These are phyloP conservation scores for Eimeria necatrix DNA, from an alignment of 169 alveolate genomes.

Conservation along the genomic window DNA sequence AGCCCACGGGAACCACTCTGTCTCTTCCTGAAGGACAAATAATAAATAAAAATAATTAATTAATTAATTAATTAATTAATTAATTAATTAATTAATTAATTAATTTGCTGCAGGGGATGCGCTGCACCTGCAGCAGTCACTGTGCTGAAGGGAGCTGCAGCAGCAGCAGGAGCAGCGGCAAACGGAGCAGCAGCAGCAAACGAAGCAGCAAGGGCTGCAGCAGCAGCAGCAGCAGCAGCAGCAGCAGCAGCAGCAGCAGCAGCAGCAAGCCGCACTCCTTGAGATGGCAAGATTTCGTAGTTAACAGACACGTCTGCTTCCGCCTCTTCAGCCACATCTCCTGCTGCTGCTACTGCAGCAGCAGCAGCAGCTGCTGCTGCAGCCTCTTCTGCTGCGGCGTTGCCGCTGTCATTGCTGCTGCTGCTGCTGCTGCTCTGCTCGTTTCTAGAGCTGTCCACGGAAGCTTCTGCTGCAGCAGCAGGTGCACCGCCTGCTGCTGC, in stretches of 20 bases:
- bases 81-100: too few species aligned
- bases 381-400: neutral
- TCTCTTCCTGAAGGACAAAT: conserved; percentile 51
- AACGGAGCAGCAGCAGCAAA: conserved; percentile 7
- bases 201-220: neutral
- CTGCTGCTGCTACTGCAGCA: conserved; percentile 30
- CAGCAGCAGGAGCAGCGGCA: conserved; percentile 30
- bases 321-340: neutral
- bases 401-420: neutral
- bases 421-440: conserved; percentile 15
- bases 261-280: conserved; percentile 37
- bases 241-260: conserved; percentile 33
- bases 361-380: conserved; percentile 36
- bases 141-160: neutral
- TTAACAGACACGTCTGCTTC: conserved; percentile 17
- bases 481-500: neutral
- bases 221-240: conserved; percentile 17
- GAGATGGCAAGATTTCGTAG: conserved; percentile 4
- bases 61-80: too few species aligned
- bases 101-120: too few species aligned
- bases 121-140: neutral
- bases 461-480: neutral
- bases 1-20: conserved; percentile 54
- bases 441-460: neutral
- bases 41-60: neutral